Evolutionary conservation across 78 protist genomes (phyloP), one percentile per base, ranked within the genome.

Genomic region (Creolimax fragrantissima): DNA sequence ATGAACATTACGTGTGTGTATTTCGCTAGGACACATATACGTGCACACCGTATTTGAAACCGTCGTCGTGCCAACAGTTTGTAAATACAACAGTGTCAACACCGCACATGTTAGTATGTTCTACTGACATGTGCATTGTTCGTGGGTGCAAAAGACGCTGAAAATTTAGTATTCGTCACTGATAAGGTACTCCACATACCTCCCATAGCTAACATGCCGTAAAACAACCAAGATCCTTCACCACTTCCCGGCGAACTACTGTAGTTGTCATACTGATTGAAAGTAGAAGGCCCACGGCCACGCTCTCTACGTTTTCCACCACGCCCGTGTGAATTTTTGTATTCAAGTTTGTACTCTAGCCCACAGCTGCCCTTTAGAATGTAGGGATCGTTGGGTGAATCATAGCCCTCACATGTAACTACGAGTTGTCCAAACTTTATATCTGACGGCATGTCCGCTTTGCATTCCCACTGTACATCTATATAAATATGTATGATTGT

Each of bases 361-460:
- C 90, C 90, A 86, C 90, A 86, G 2, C 58, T 42, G 5, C 44
- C 44, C 45, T 86, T 86, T 4, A 86, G 90, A 35, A 86, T 42
- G 45, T 86, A 86, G 32, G 90, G 90, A 41, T 86, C 90, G 44
- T 86, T 41, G 2, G 90, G 90, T 43, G 24, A 36, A 11, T 86
- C 90, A 41, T 35, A 86, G 90, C 90, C 90, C 41, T 86, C 90
- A 35, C 90, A 86, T 5, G 6, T 42, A 5, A 86, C 90, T 17
- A 11, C 41, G n/a, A 42, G 41, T 43, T 5, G 6, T 4, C 90
- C 90, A 86, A 86, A 86, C 45, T 86, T 86, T 36, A 35, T 4
- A 45, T 86, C 90, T 7, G n/a, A 4, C 24, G n/a, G 45, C 37
- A 86, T 43, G 4, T 86, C 90, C 1, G 90, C 90, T 35, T 35